Conservation (phyloP, 106 monocot genomes). For the Dioscorea zingiberensis region DNA sequence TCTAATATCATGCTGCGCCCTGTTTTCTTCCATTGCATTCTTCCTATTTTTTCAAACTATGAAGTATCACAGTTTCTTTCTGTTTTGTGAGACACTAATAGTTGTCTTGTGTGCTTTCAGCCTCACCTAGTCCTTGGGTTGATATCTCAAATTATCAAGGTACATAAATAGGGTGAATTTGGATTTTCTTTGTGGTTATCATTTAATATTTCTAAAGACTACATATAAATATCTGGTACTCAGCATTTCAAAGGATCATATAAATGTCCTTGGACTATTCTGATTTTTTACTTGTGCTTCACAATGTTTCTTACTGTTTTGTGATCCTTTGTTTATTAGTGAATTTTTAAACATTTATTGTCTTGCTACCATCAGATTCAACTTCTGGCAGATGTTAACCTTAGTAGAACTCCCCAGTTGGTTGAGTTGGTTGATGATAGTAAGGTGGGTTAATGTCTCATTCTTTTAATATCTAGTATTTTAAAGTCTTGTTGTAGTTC, state of each 20-base stretch:
- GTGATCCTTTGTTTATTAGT: too few relatives aligned
- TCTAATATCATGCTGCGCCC: too few relatives aligned
- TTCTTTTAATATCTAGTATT: not conserved
- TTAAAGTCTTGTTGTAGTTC: not conserved
- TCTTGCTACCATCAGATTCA: slow-evolving; percentile 25
- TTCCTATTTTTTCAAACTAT: too few relatives aligned
- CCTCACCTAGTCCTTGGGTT: slow-evolving; percentile 43
- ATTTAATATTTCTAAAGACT: not conserved
- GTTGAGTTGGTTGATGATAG: slow-evolving; percentile 37
- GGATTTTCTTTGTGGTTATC: not conserved
- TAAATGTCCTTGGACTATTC: too few relatives aligned
- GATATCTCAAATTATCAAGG: slow-evolving; percentile 49
- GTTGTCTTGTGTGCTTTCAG: slow-evolving; percentile 14
- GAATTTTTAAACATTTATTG: too few relatives aligned
- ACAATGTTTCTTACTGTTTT: too few relatives aligned
- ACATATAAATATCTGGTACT: too few relatives aligned
- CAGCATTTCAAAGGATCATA: too few relatives aligned
- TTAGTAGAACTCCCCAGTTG: slow-evolving; percentile 38
- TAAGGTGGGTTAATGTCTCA: slow-evolving; percentile 8
- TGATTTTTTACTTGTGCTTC: too few relatives aligned
- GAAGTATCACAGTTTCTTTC: too few relatives aligned
- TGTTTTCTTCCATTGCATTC: too few relatives aligned
- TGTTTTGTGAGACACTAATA: slow-evolving; percentile 3
- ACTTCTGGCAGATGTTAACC: slow-evolving; percentile 41
- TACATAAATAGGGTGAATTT: slow-evolving; percentile 1